Evolutionary conservation across 2,329 filamentous ascomycete species (phyloP), one percentile per base, ranked within the genome.

Genomic region (Fusarium pseudograminearum): DNA sequence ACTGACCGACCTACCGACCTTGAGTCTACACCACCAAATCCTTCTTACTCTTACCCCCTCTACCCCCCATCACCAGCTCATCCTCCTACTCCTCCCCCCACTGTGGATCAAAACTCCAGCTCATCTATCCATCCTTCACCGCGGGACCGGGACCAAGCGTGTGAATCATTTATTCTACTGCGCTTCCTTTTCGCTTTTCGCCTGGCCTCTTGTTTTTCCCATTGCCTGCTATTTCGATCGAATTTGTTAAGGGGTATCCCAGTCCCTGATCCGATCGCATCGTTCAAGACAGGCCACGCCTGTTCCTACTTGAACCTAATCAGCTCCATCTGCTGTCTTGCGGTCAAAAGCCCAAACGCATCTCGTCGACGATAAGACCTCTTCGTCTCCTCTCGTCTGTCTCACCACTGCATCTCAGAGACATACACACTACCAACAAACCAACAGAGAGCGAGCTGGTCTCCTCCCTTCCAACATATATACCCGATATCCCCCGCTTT

Each of bases 361-460:
- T 58, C 55, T 59, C 65, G 61, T 68, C 33, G 41, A 44, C 57
- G 24, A 40, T 42, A 54, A 48, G 24, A 40, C 51, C 63, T 57
- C 42, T 60, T 52, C 51, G 54, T 28, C 51, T 47, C 31, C n/a
- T 56, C 52, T 20, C 26, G 24, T 57, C 41, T 45, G 42, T 66
- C 56, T 60, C 58, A 26, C 61, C 40, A 48, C n/a, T 26, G 14
- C 70, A 50, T 34, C 11, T 33, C 57, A 61, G 40, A 61, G 50
- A 68, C 41, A 65, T 42, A 40, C 42, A 40, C 47, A 66, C 33
- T 36, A 31, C 20, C 14, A 24, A 46, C 54, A 57, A 22, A 54
- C 48, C 67, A 47, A 69, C 53, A 67, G 59, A 70, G 72, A 70
- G 72, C 66, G 72, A 74, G 72, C 72, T 72, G 72, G 72, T 34